Evolutionary conservation across 805 yeast genomes (phyloP), one percentile per base, ranked within the genome.

Genomic region (Kregervanrija pseudodelftensis): DNA sequence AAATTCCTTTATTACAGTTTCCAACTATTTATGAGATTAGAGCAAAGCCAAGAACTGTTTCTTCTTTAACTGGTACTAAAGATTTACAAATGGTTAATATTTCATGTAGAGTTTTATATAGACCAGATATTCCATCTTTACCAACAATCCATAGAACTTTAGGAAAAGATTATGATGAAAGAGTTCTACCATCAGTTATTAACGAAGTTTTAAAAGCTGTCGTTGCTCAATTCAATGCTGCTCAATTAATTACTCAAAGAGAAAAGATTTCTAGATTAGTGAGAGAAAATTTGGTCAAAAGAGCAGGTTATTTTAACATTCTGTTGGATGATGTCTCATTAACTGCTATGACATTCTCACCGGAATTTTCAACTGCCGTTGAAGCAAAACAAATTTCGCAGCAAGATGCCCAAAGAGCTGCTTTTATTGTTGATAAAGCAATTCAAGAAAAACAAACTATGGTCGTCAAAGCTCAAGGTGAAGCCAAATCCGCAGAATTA

Each of bases 351-450:
- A 87, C 97, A 1, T 93, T 93, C 66, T 85, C 95, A 3, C 99
- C 99, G 30, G 99, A 93, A 67, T 93, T 93, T 65, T 90, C 98
- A 36, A 81, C 85, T 38, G 98, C 98, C 4, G 99, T 93, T 45
- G 99, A 93, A 70, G 95, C 96, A 47, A 93, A 93, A 69, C 99
- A 93, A 72, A 93, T 93, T 67, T 98, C 99, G 30, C 99, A 93
- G 67, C 99, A 93, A 73, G 99, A 93, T 64, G 98, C 99, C 15
- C 97, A 93, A 69, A 82, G 95, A 66, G 98, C 99, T 8, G 97
- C 98, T 0, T 93, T 90, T 56, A 74, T 93, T 37, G 99, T 93
- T 43, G 99, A 93, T 66, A 87, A 89, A 64, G 99, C 99, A 8
- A 80, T 86, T 57, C 99, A 93, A 68, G 98, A 93, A 70, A 93